These are phyloP conservation scores for Aphanomyces cochlioides DNA, from an alignment of 352 stramenopile species.

Conservation along the genomic window DNA sequence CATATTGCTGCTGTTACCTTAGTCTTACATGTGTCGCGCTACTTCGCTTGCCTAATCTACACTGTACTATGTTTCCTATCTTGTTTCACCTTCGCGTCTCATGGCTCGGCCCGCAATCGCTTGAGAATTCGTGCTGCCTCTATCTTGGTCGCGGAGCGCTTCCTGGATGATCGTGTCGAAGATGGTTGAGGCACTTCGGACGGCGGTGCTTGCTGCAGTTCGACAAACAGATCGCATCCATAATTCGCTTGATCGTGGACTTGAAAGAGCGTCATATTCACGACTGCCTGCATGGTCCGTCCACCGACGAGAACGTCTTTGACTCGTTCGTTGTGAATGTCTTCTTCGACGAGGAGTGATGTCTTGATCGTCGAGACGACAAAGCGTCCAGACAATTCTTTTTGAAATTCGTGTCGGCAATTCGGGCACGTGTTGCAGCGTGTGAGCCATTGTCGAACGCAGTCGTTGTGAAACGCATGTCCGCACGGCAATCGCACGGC, in stretches of 20 bases:
- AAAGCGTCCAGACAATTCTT: constrained; percentile 21
- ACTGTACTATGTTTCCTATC: background rate
- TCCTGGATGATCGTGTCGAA: background rate
- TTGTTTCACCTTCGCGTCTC: background rate
- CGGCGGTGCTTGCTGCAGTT: constrained; percentile 2
- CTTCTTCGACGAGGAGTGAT: constrained; percentile 12
- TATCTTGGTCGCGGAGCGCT: background rate
- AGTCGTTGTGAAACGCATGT: constrained; percentile 18
- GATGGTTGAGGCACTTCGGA: background rate
- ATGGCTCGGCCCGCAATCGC: constrained; percentile 6
- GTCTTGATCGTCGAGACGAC: constrained; percentile 26
- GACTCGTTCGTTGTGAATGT: background rate
- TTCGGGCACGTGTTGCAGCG: constrained; percentile 28
- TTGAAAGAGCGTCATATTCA: constrained; percentile 30
- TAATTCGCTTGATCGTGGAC: constrained; percentile 10
- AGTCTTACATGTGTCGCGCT: no score
- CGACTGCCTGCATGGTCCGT: constrained; percentile 26
- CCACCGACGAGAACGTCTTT: constrained; percentile 15
- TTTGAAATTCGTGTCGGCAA: constrained; percentile 29
- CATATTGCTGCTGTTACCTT: no score
- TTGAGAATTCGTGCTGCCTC: constrained; percentile 18
- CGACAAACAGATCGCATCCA: constrained; percentile 24
- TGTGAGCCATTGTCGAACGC: constrained; percentile 26
- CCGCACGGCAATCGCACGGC: constrained; percentile 12
- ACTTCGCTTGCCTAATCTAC: background rate